phyloP scores from a whole-genome alignment of 768 basidiomycete species.

The Tricholoma bakamatsutake region DNA sequence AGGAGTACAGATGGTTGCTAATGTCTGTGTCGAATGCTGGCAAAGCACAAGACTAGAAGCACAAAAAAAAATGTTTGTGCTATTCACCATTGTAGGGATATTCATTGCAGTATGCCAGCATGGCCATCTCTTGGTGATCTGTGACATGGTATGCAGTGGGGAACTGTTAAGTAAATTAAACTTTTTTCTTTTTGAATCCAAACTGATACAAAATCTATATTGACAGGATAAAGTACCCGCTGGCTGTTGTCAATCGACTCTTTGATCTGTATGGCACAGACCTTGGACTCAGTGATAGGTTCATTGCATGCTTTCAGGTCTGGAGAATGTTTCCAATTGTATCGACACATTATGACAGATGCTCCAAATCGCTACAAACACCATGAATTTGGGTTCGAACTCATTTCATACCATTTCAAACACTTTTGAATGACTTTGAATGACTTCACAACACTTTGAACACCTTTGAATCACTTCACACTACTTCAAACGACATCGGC shows the following conservation, averaged over 20 bases:
- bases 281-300: no score
- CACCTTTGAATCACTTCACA: no score
- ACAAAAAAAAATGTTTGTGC: constrained; percentile 15
- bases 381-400: no score
- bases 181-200: not conserved
- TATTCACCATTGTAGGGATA: constrained; percentile 14
- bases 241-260: constrained; percentile 17
- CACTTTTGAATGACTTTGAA: no score
- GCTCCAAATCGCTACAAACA: no score
- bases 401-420: no score
- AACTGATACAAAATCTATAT: not conserved
- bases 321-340: no score
- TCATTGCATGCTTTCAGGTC: no score
- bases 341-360: no score
- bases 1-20: constrained; percentile 3
- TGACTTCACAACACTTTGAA: no score
- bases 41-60: not conserved
- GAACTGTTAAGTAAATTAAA: not conserved
- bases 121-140: constrained; percentile 19
- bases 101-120: constrained; percentile 23
- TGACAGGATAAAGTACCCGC: constrained; percentile 21
- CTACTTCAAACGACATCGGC: no score
- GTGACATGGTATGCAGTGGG: constrained; percentile 13
- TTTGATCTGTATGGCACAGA: constrained; percentile 17
- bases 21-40: constrained; percentile 15